Evolutionary conservation across 441 rosid species (phyloP).

Genomic region (Adansonia madagascariensis): DNA sequence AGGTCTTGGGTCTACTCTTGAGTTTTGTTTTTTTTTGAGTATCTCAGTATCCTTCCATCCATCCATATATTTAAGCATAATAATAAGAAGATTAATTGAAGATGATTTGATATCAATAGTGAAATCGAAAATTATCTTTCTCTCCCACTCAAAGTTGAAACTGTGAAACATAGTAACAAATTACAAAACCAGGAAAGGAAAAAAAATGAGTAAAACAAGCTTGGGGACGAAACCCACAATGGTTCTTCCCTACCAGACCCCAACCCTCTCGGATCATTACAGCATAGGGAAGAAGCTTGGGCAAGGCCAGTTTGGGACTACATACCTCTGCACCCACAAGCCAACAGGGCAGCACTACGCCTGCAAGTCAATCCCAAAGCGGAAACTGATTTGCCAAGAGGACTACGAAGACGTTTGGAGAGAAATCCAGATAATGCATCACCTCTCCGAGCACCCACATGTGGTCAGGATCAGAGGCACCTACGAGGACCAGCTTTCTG

Average conservation of each 20-base stretch:
- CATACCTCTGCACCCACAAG: conserved; percentile 55
- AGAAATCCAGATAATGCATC: conserved; percentile 79
- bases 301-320: conserved; percentile 64
- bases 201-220: conserved; percentile 27
- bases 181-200: neutral
- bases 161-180: neutral
- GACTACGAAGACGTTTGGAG: conserved; percentile 82
- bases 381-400: conserved; percentile 63
- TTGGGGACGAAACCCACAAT: conserved; percentile 36
- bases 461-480: conserved; percentile 59
- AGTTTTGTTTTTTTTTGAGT: neutral
- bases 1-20: neutral
- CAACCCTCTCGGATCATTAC: conserved; percentile 44
- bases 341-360: conserved; percentile 40
- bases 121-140: neutral
- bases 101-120: neutral
- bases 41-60: neutral
- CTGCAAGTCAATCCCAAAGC: conserved; percentile 63
- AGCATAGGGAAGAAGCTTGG: conserved; percentile 51
- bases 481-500: conserved; percentile 52
- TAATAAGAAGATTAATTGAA: neutral
- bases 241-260: conserved; percentile 56
- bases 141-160: neutral
- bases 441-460: conserved; percentile 53
- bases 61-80: neutral